These are phyloP conservation scores for Telfairia occidentalis DNA, from an alignment of 331 rosid genomes.

Conservation along the genomic window DNA sequence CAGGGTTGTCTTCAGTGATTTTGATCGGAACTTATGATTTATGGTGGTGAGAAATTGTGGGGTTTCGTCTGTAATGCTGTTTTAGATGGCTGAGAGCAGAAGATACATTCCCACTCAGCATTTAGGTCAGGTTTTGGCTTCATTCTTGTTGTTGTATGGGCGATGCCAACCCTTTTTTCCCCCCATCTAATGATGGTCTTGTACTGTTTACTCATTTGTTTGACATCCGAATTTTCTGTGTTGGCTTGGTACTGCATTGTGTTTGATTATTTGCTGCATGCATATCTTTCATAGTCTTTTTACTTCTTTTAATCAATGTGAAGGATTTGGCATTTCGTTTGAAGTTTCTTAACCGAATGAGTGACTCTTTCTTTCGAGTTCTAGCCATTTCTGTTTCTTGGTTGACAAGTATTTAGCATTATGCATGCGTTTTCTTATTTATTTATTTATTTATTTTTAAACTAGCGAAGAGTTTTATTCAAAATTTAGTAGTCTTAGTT, in stretches of 20 bases:
- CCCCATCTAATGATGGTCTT: background rate
- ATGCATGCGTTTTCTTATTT: background rate
- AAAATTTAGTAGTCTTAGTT: background rate
- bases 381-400: background rate
- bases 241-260: background rate
- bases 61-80: background rate
- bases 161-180: background rate
- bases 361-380: background rate
- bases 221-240: background rate
- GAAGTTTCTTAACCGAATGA: background rate
- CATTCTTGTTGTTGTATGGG: background rate
- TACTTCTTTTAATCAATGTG: background rate
- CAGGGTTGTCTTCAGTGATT: background rate
- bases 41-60: background rate
- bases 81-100: conserved; percentile 33
- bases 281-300: background rate
- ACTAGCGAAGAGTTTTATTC: background rate
- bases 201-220: background rate
- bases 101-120: conserved; percentile 25
- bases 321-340: background rate
- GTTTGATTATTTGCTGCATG: background rate
- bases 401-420: background rate
- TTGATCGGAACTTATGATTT: conserved; percentile 18
- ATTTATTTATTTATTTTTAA: background rate
- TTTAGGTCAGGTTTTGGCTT: conserved; percentile 27